Conservation (phyloP, 2,329 filamentous ascomycete species). For the Cladophialophora psammophila region DNA sequence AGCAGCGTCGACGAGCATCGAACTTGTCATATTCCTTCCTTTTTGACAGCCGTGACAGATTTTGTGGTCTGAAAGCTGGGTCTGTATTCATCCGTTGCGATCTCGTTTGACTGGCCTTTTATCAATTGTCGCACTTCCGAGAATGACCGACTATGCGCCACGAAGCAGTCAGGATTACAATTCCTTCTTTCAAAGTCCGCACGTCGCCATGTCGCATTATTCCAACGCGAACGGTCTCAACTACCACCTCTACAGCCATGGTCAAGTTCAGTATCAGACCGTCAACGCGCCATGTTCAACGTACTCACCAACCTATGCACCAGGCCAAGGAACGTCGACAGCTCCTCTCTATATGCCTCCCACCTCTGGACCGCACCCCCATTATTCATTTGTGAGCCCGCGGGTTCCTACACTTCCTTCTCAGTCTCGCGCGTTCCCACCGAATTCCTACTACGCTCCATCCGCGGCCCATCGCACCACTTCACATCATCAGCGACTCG, state of each 20-base stretch:
- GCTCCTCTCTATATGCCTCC: slow-evolving; percentile 45
- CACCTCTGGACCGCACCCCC: slow-evolving; percentile 43
- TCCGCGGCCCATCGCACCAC: slow-evolving; percentile 46
- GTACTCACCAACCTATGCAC: slow-evolving; percentile 48
- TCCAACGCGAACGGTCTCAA: slow-evolving; percentile 40
- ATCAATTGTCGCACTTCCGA: slow-evolving; percentile 33
- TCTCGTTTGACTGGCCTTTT: slow-evolving; percentile 31
- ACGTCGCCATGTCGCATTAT: slow-evolving; percentile 43
- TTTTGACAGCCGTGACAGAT: slow-evolving; percentile 35
- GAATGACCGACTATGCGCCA: slow-evolving; percentile 52
- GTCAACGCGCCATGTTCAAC: slow-evolving; percentile 46
- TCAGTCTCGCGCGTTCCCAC: slow-evolving; percentile 44
- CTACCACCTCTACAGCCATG: slow-evolving; percentile 41
- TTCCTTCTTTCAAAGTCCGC: slow-evolving; percentile 34
- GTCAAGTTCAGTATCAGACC: slow-evolving; percentile 41
- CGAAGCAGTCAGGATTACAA: slow-evolving; percentile 48
- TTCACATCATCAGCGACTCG: slow-evolving; percentile 45
- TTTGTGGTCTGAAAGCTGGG: slow-evolving; percentile 16
- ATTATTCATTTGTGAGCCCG: slow-evolving; percentile 44
- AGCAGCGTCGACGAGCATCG: slow-evolving; percentile 11
- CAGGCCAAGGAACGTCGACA: slow-evolving; percentile 47
- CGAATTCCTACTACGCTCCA: slow-evolving; percentile 42
- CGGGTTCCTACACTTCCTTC: slow-evolving; percentile 41
- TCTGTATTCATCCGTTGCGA: slow-evolving; percentile 30
- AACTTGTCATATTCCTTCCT: slow-evolving; percentile 33